These are phyloP conservation scores for Saccharata proteae DNA, from an alignment of 2,329 filamentous ascomycete species.

Conservation along the genomic window DNA sequence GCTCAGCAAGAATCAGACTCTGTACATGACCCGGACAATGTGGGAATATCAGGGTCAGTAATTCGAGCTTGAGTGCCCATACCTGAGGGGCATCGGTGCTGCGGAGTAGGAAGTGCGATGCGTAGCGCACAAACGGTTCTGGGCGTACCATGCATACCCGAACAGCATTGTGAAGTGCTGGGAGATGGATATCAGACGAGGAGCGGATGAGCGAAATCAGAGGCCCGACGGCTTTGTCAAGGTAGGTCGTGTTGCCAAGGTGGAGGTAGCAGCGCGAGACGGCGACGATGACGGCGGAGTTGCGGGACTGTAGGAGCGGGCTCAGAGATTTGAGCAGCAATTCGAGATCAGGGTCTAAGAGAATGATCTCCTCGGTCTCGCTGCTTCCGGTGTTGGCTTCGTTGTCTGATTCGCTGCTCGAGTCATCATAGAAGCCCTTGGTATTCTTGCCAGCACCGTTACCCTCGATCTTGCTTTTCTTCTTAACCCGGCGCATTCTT, in stretches of 20 bases:
- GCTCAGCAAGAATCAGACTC: slow-evolving; percentile 77
- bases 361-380: slow-evolving; percentile 42
- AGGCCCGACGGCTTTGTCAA: slow-evolving; percentile 66
- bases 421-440: slow-evolving; percentile 73
- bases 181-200: slow-evolving; percentile 75
- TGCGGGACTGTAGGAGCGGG: slow-evolving; percentile 82
- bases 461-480: slow-evolving; percentile 23
- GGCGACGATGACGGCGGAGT: slow-evolving; percentile 81
- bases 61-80: slow-evolving; percentile 84
- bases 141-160: slow-evolving; percentile 73
- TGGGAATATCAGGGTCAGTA: slow-evolving; percentile 83
- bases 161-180: slow-evolving; percentile 89
- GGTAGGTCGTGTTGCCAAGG: slow-evolving; percentile 66
- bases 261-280: slow-evolving; percentile 77
- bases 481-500: slow-evolving; percentile 47
- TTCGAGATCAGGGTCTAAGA: slow-evolving; percentile 71
- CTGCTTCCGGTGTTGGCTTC: slow-evolving; percentile 31
- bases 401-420: slow-evolving; percentile 30
- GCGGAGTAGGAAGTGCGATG: slow-evolving; percentile 79
- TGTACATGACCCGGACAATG: slow-evolving; percentile 64
- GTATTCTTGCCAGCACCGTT: slow-evolving; percentile 27
- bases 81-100: slow-evolving; percentile 67
- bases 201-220: slow-evolving; percentile 75
- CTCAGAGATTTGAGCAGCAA: slow-evolving; percentile 68
- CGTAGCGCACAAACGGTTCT: slow-evolving; percentile 72